Conservation (phyloP, 208 protist species). For the Trypanosoma theileri region DNA sequence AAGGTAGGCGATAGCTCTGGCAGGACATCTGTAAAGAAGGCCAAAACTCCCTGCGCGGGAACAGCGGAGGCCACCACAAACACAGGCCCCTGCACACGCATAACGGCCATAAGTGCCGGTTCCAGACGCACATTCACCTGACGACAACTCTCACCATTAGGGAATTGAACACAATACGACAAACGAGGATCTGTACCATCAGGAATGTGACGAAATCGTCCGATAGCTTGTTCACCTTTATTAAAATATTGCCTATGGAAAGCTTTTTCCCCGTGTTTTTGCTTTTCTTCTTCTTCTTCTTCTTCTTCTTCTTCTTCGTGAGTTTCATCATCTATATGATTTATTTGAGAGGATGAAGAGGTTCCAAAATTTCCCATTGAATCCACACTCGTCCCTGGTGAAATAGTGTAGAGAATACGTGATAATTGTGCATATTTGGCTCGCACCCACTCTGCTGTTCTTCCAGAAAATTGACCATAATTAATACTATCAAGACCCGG, state of each 20-base stretch:
- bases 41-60: conserved; percentile 68
- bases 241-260: conserved; percentile 13
- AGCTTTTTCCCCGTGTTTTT: neutral
- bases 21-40: conserved; percentile 78
- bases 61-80: conserved; percentile 72
- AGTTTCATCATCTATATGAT: neutral
- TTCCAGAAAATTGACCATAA: conserved; percentile 77
- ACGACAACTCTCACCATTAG: conserved; percentile 82
- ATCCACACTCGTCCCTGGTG: conserved; percentile 2
- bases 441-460: conserved; percentile 56
- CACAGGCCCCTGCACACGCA: conserved; percentile 75
- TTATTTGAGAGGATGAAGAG: neutral
- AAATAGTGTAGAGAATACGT: conserved; percentile 47
- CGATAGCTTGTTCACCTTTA: conserved; percentile 41
- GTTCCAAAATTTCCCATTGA: neutral
- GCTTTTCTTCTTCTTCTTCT: neutral
- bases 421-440: conserved; percentile 65
- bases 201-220: conserved; percentile 46
- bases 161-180: conserved; percentile 79
- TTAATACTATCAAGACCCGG: conserved; percentile 87
- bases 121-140: conserved; percentile 88
- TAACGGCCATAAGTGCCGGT: conserved; percentile 82
- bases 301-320: neutral
- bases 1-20: conserved; percentile 75
- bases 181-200: conserved; percentile 51